These are phyloP conservation scores for Amesomyces nigricolor DNA, from an alignment of 2,329 filamentous ascomycete genomes.

Conservation along the genomic window DNA sequence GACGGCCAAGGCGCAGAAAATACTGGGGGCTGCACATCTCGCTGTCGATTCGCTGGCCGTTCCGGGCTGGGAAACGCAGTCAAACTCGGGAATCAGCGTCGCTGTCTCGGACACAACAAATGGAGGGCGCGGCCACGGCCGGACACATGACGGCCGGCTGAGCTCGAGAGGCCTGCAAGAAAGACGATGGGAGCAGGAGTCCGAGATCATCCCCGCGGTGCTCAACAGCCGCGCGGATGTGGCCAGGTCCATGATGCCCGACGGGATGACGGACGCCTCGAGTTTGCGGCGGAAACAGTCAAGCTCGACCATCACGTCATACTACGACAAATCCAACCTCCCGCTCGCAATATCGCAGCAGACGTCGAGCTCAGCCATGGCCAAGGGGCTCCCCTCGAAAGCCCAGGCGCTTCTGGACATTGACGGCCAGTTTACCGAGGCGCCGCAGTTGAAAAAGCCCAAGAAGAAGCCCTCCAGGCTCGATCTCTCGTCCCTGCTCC, in stretches of 20 bases:
- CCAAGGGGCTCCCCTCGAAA: conserved; percentile 48
- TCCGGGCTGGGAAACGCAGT: conserved; percentile 39
- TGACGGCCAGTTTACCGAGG: conserved; percentile 31
- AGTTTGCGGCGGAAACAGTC: conserved; percentile 46
- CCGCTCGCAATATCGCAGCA: conserved; percentile 55
- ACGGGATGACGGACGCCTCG: conserved; percentile 36
- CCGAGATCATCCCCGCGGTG: conserved; percentile 39
- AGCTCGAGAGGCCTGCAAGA: conserved; percentile 24
- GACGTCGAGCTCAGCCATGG: conserved; percentile 54
- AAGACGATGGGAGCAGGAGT: conserved; percentile 42
- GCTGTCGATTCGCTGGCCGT: conserved; percentile 36
- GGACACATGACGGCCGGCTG: conserved; percentile 24
- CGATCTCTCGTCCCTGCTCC: conserved; percentile 43
- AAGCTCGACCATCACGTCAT: conserved; percentile 50
- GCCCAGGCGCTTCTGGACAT: conserved; percentile 43
- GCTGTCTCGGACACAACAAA: conserved; percentile 39
- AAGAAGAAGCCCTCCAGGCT: conserved; percentile 43
- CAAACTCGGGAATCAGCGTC: conserved; percentile 41
- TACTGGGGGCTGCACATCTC: conserved; percentile 43
- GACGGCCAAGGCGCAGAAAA: conserved; percentile 48
- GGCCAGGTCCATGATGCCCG: conserved; percentile 23
- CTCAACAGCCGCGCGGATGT: conserved; percentile 24
- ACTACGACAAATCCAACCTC: conserved; percentile 52
- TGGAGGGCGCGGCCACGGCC: conserved; percentile 25
- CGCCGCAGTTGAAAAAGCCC: conserved; percentile 34